Evolutionary conservation across 805 yeast species (phyloP), one percentile per base, ranked within the genome.

Genomic region (Candida parachauliodes): DNA sequence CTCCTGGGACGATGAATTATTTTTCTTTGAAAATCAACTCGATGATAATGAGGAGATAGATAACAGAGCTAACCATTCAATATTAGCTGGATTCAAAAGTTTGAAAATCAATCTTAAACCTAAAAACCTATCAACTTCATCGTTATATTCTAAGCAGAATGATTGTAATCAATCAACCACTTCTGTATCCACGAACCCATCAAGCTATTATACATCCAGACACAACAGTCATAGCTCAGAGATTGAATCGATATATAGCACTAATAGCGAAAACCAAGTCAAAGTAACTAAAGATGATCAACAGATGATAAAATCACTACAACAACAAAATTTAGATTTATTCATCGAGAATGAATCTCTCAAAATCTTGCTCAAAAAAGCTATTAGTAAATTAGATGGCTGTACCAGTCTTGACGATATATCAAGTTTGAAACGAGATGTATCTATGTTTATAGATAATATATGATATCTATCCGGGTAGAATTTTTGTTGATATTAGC

Each of bases 1-100:
- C 22, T 51, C 57, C 5, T 65, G 68, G 60, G 66, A 67, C 36
- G 65, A 58, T 23, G 27, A 48, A 9, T 45, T 64, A 26, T 65
- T 63, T 39, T 21, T 42, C 21, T 16, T 35, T 15, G 38, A 35
- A 5, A 28, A 37, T 11, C 19, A 36, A 11, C 8, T 35, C 26
- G 36, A 28, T 19, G 33, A 37, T 28, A 22, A 29, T 6, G 23
- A 6, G 7, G n/a, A 26, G 5, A 14, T 21, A n/a, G 25, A 7
- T 12, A 11, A 21, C 5, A 9, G 17, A 20, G 9, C 16, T 6
- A 7, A 25, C 11, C 25, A 25, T 14, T 14, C 26, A 14, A 11
- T 34, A 3, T 25, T 25, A 14, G 26, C 14, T 16, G n/a, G 32
- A 5, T 44, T 65, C 39, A 63, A 56, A 45, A 49, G 42, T 20